Conservation (phyloP, 2,329 filamentous ascomycete species). For the Fusarium sp. region DNA sequence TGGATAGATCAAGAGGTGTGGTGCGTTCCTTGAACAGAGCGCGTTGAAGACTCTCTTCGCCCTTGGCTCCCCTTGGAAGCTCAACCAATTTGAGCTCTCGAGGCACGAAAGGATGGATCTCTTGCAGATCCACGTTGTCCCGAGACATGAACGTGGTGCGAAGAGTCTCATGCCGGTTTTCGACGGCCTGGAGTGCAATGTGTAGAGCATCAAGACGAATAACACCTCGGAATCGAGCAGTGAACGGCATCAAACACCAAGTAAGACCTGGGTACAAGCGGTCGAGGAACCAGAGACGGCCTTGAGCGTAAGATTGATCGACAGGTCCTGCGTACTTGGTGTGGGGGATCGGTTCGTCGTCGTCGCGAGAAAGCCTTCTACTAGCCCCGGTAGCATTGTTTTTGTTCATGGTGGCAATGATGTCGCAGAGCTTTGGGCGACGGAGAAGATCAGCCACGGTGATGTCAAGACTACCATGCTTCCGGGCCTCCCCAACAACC, state of each 20-base stretch:
- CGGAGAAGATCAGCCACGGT: constrained; percentile 27
- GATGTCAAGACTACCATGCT: constrained; percentile 9
- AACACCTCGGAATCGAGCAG: constrained; percentile 17
- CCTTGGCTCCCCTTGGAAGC: background rate
- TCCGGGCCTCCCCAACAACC: constrained; percentile 46
- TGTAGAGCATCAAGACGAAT: constrained; percentile 15
- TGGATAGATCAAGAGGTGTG: constrained; percentile 14
- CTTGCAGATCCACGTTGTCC: constrained; percentile 7
- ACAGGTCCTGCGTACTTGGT: constrained; percentile 4
- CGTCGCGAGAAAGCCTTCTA: too few species aligned
- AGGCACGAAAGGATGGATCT: background rate
- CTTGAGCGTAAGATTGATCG: constrained; percentile 34
- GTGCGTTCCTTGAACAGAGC: constrained; percentile 14
- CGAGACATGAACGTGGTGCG: constrained; percentile 25
- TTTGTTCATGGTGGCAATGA: background rate
- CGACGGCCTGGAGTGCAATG: constrained; percentile 18
- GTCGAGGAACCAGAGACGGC: constrained; percentile 36
- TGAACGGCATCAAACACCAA: constrained; percentile 29
- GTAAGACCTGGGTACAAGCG: constrained; percentile 27
- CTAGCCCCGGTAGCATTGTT: background rate
- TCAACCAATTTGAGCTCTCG: constrained; percentile 5
- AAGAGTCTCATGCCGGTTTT: constrained; percentile 34
- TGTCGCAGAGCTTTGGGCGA: background rate
- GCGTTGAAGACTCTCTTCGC: background rate
- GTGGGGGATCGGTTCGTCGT: background rate